phyloP scores from a whole-genome alignment of 179 eudicot species.

The Beta corolliflora region DNA sequence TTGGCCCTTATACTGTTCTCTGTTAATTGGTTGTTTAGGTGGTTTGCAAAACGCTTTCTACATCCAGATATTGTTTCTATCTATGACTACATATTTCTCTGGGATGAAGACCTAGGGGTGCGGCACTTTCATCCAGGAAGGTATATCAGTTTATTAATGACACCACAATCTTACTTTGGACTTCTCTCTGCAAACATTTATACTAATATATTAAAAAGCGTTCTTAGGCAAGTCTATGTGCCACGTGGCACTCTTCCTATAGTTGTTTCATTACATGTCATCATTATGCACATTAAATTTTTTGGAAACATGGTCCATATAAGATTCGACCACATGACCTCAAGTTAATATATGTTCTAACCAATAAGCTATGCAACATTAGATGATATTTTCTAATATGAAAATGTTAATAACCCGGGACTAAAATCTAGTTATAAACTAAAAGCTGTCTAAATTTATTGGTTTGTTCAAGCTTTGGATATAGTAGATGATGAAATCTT shows the following conservation, averaged over 20 bases:
- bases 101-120: slow-evolving; percentile 99
- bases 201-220: no score
- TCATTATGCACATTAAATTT: no score
- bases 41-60: slow-evolving; percentile 98
- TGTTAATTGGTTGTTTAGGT: slow-evolving; percentile 47
- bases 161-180: neutral
- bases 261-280: no score
- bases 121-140: slow-evolving; percentile 78
- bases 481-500: neutral
- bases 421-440: neutral
- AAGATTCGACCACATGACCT: no score
- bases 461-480: neutral
- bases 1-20: slow-evolving; percentile 13
- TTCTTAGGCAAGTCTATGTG: no score
- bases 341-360: no score
- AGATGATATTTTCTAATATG: no score
- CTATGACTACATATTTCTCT: slow-evolving; percentile 86
- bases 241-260: no score
- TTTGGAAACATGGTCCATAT: no score
- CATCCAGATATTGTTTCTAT: slow-evolving; percentile 87
- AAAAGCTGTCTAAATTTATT: neutral
- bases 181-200: neutral
- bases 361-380: no score
- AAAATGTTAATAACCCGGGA: no score
- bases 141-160: slow-evolving; percentile 36